A percentile compares a stretch with the other conserved stretches of the same genome.
phyloP scores from a whole-genome alignment of 306 rosid genomes.

The Glycine tomentella region DNA sequence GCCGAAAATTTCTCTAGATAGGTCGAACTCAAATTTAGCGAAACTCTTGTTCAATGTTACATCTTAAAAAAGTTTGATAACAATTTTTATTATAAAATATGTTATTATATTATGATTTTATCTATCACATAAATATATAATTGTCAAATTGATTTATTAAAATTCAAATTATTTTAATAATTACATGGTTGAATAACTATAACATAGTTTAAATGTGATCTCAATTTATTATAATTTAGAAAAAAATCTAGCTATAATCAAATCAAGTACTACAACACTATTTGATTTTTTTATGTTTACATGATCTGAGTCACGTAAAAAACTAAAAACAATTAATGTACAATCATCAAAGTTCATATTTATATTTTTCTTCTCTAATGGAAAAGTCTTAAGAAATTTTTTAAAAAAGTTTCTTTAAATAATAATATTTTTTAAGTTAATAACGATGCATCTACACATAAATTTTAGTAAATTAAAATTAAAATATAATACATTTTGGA shows the following conservation, averaged over 20 bases:
- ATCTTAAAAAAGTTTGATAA: not conserved
- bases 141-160: not conserved
- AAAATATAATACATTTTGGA: not conserved
- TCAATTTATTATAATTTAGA: not conserved
- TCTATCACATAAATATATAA: no score
- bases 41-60: not conserved
- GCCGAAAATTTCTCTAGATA: no score
- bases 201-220: not conserved
- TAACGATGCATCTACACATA: not conserved
- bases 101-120: no score
- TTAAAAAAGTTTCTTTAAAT: no score
- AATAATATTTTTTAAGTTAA: not conserved
- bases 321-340: no score
- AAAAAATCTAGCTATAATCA: not conserved
- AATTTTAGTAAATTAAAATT: not conserved
- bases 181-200: not conserved
- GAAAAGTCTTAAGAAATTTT: no score
- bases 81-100: no score
- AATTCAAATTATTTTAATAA: not conserved
- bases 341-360: no score
- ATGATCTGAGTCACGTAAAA: no score
- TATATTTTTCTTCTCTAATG: no score
- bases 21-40: not conserved
- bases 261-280: not conserved
- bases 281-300: no score